These are phyloP conservation scores for Cryphonectria naterciae DNA, from an alignment of 2,329 filamentous ascomycete species.

Conservation along the genomic window DNA sequence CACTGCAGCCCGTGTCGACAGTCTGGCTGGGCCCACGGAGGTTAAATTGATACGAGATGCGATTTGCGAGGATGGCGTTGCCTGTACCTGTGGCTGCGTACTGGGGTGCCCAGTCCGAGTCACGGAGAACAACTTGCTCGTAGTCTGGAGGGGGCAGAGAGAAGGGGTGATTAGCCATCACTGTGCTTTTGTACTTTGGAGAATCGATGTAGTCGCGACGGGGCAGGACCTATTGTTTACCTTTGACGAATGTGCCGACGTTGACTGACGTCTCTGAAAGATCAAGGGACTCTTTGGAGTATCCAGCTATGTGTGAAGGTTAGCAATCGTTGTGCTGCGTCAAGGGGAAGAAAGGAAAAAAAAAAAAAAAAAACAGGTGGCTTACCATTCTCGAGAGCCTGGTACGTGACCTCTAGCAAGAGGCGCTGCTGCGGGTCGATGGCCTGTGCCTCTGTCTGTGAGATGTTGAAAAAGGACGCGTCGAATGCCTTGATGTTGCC, in stretches of 20 bases:
- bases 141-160: conserved; percentile 44
- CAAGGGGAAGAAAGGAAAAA: no score
- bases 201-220: conserved; percentile 24
- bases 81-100: conserved; percentile 59
- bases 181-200: not conserved
- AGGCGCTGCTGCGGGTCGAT: conserved; percentile 60
- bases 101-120: conserved; percentile 53
- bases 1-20: conserved; percentile 63
- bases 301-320: conserved; percentile 14
- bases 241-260: conserved; percentile 56
- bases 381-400: conserved; percentile 54
- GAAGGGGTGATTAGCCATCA: not conserved
- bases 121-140: conserved; percentile 53
- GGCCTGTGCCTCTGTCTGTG: conserved; percentile 54
- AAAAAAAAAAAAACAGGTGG: not conserved
- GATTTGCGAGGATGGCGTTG: conserved; percentile 58
- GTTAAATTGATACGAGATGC: conserved; percentile 60
- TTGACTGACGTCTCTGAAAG: conserved; percentile 53
- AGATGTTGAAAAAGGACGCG: conserved; percentile 56
- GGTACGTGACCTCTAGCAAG: conserved; percentile 54
- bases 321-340: not conserved
- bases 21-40: conserved; percentile 60
- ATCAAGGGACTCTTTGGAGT: conserved; percentile 43
- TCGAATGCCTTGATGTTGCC: conserved; percentile 53
- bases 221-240: conserved; percentile 33